phyloP scores from a whole-genome alignment of 2,329 filamentous ascomycete genomes.

The Penicillium sp. region DNA sequence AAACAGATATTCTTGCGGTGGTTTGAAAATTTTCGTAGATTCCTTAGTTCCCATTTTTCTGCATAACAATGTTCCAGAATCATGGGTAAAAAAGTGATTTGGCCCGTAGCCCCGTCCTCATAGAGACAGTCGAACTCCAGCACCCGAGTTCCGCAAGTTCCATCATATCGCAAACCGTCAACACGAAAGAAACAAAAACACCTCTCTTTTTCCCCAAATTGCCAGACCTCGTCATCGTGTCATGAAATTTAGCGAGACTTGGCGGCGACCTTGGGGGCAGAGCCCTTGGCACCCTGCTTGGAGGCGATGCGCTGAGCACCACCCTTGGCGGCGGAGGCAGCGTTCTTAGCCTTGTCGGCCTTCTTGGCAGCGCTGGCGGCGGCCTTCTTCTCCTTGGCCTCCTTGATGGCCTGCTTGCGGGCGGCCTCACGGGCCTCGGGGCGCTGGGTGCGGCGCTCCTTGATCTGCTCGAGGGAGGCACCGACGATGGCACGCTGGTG shows the following conservation, averaged over 20 bases:
- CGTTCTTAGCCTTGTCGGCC: slow-evolving; percentile 97
- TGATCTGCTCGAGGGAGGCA: slow-evolving; percentile 99
- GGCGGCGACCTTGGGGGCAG: slow-evolving; percentile 80
- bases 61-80: slow-evolving; percentile 33
- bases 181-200: slow-evolving; percentile 26
- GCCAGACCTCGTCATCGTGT: slow-evolving; percentile 27
- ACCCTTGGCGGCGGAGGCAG: slow-evolving; percentile 81
- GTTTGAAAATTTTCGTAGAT: slow-evolving; percentile 29
- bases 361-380: slow-evolving; percentile 90
- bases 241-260: slow-evolving; percentile 73
- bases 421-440: slow-evolving; percentile 94
- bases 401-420: slow-evolving; percentile 88
- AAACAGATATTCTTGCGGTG: slow-evolving; percentile 22
- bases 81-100: slow-evolving; percentile 22
- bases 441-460: slow-evolving; percentile 94
- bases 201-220: slow-evolving; percentile 31
- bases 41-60: slow-evolving; percentile 35
- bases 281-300: slow-evolving; percentile 97
- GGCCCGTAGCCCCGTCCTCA: slow-evolving; percentile 28
- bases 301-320: slow-evolving; percentile 79
- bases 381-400: slow-evolving; percentile 98
- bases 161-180: slow-evolving; percentile 35
- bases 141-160: slow-evolving; percentile 29
- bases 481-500: slow-evolving; percentile 98
- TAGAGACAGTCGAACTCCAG: slow-evolving; percentile 33